A percentile compares a stretch with the other conserved stretches of the same genome.
phyloP scores from a whole-genome alignment of 2,329 filamentous ascomycete genomes.

The Fusarium robinianum region DNA sequence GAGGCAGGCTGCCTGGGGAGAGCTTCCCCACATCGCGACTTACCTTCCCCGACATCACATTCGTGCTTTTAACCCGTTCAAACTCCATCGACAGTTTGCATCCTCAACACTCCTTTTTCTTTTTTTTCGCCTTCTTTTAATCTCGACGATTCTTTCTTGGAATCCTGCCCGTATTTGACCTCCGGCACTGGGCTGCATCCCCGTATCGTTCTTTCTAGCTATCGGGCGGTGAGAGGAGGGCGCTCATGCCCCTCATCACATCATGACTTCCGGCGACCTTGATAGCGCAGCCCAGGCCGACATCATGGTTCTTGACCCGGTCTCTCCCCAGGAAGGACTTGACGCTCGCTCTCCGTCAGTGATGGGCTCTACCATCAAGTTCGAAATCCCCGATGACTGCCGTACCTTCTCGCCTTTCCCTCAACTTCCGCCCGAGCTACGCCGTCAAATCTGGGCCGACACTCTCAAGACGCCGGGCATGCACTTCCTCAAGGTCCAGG shows the following conservation, averaged over 20 bases:
- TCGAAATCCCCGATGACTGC: constrained; percentile 39
- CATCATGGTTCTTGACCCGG: neutral
- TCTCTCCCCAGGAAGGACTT: neutral
- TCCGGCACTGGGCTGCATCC: too few relatives aligned
- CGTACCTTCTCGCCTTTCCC: constrained; percentile 40
- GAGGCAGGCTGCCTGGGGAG: too few relatives aligned
- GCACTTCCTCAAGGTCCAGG: constrained; percentile 42
- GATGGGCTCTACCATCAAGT: constrained; percentile 32
- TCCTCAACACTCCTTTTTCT: too few relatives aligned
- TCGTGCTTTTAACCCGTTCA: too few relatives aligned
- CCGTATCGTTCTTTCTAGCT: too few relatives aligned
- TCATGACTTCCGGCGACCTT: constrained; percentile 22
- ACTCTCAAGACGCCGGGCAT: constrained; percentile 42
- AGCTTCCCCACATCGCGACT: too few relatives aligned
- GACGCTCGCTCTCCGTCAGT: neutral
- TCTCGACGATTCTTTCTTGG: too few relatives aligned
- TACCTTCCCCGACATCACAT: too few relatives aligned
- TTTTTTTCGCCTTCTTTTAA: too few relatives aligned
- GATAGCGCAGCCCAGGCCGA: constrained; percentile 9
- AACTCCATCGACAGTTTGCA: too few relatives aligned
- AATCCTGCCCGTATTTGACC: too few relatives aligned
- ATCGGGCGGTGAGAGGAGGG: too few relatives aligned
- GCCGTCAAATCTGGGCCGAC: constrained; percentile 42
- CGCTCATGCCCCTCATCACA: constrained; percentile 27
- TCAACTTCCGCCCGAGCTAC: constrained; percentile 43